Conservation (phyloP, 495 filamentous ascomycete genomes). For the Cladorrhinum samala region DNA sequence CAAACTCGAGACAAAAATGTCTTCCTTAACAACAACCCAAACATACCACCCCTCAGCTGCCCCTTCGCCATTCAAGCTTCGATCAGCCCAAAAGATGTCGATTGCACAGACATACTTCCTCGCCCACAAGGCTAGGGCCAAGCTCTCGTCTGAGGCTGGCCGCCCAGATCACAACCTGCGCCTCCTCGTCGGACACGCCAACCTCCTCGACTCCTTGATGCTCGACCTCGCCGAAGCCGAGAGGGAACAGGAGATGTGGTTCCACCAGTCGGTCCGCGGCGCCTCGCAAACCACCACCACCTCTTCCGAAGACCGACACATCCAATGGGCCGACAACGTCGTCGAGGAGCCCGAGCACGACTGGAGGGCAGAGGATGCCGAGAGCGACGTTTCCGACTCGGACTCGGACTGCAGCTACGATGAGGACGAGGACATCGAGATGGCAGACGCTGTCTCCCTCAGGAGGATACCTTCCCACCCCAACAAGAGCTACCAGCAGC, state of each 20-base stretch:
- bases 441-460: conserved; percentile 44
- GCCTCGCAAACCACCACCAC: conserved; percentile 47
- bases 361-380: conserved; percentile 60
- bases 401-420: conserved; percentile 22
- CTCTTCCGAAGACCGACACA: conserved; percentile 51
- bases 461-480: conserved; percentile 37
- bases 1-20: conserved; percentile 19
- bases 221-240: conserved; percentile 91
- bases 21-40: conserved; percentile 25
- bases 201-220: conserved; percentile 95
- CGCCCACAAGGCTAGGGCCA: conserved; percentile 88
- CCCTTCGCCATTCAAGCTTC: conserved; percentile 27
- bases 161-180: conserved; percentile 89
- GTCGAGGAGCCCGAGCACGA: conserved; percentile 68
- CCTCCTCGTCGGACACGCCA: conserved; percentile 91
- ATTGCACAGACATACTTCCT: conserved; percentile 97
- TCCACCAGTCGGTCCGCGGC: conserved; percentile 86
- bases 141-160: conserved; percentile 88
- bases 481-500: conserved; percentile 6
- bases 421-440: conserved; percentile 47
- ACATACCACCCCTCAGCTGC: conserved; percentile 13
- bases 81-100: conserved; percentile 66
- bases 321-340: conserved; percentile 82
- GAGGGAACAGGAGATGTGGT: conserved; percentile 94
- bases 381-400: conserved; percentile 36